phyloP scores from a whole-genome alignment of 192 early-diverging fungal genomes.

The Backusella psychrophila region DNA sequence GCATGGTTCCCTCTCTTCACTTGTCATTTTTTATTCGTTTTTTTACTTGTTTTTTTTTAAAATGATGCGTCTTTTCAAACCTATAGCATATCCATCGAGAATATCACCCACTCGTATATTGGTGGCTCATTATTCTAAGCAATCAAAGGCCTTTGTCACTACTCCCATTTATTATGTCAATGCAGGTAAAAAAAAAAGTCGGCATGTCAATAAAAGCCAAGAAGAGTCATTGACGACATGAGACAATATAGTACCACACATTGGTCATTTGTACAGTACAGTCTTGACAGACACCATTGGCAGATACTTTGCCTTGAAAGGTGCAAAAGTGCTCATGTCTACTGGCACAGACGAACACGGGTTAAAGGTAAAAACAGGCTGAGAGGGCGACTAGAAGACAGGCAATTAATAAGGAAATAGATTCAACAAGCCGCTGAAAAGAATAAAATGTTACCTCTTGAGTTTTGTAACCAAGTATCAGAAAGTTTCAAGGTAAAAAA shows the following conservation, averaged over 20 bases:
- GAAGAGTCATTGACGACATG: neutral
- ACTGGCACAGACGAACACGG: slow-evolving; percentile 98
- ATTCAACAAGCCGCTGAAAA: slow-evolving; percentile 87
- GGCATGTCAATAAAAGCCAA: too few species aligned
- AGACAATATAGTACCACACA: slow-evolving; percentile 68
- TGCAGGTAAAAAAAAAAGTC: slow-evolving; percentile 45
- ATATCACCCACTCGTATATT: slow-evolving; percentile 1
- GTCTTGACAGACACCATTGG: slow-evolving; percentile 83
- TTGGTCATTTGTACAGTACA: slow-evolving; percentile 91
- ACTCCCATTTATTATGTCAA: slow-evolving; percentile 94
- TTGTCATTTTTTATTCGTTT: neutral
- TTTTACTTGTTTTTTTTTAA: neutral
- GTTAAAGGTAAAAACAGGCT: slow-evolving; percentile 61
- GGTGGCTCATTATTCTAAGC: slow-evolving; percentile 4
- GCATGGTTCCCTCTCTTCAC: neutral
- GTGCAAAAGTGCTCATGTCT: slow-evolving; percentile 50
- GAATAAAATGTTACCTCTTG: slow-evolving; percentile 54
- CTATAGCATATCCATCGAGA: neutral
- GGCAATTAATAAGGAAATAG: slow-evolving; percentile 31
- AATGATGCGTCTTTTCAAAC: neutral
- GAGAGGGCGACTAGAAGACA: neutral
- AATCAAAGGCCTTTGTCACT: slow-evolving; percentile 62
- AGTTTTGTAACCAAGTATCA: slow-evolving; percentile 79
- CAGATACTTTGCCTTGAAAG: slow-evolving; percentile 72
- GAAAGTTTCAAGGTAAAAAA: slow-evolving; percentile 57